Evolutionary conservation across 2,329 filamentous ascomycete genomes (phyloP).

Genomic region (Dothiorella sarmentorum): DNA sequence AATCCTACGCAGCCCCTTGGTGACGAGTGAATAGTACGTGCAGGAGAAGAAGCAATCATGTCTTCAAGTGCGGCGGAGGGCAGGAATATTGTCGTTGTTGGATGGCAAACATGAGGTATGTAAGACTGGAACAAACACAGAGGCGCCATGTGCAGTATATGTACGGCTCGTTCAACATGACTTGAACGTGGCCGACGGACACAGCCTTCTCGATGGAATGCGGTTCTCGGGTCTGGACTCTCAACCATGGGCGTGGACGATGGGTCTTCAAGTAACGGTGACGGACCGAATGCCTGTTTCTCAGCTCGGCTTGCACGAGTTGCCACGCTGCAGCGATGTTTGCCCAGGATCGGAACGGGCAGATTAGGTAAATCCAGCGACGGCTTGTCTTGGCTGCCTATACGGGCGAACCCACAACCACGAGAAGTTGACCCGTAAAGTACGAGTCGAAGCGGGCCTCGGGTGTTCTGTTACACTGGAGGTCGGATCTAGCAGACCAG

Average conservation of each 20-base stretch:
- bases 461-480: constrained; percentile 12
- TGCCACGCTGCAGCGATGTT: not conserved
- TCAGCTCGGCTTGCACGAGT: not conserved
- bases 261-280: not conserved
- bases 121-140: not conserved
- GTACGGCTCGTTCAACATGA: not conserved
- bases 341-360: constrained; percentile 2
- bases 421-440: not conserved
- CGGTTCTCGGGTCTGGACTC: not conserved
- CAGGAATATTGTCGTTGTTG: not conserved
- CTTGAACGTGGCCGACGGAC: constrained; percentile 1
- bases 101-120: not conserved
- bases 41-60: not conserved
- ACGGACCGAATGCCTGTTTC: not conserved
- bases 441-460: not conserved
- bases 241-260: not conserved
- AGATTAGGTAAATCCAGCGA: not conserved
- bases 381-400: not conserved
- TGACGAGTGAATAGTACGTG: not conserved
- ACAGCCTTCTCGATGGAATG: not conserved
- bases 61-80: not conserved
- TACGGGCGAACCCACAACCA: not conserved
- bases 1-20: not conserved
- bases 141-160: no score
- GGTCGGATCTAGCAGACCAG: not conserved